Base-by-base conservation (phyloP, 2,329 filamentous ascomycete species). In the Colletotrichum karsti region DNA sequence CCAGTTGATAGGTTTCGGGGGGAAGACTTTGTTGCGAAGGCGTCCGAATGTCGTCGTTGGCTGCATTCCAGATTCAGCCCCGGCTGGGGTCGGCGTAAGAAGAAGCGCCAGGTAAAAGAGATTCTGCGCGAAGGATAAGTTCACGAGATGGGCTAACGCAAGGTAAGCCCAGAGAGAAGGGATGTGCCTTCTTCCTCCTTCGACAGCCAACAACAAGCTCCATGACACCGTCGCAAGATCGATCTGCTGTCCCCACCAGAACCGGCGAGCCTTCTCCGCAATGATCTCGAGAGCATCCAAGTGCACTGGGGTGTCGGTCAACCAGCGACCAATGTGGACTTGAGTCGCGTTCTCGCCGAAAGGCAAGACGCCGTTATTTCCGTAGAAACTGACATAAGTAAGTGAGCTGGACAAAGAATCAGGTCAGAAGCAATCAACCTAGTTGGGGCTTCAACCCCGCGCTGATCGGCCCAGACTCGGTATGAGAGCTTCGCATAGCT, bases 161-260 rank as follows among this genome's bases (percentile, higher is more conserved):
- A 90, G 81, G 71, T 90, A 91, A 2, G 86, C 83, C 75, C 86
- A 85, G 2, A 87, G 77, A 57, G 84, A 78, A 0, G 86, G 83
- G 10, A 91, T 85, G 18, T 84, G 84, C 61, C 88, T 85, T 70
- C 88, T 81, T 48, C 84, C 83, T 72, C 89, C 89, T 76, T 90
- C 86, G 41, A 89, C 81, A 2, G 87, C 85, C 30, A 91, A 79
- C 67, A 90, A 85, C 48, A 88, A 77, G 60, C 84, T 86, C 82
- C 86, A 90, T 2, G 87, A 82, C 30, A 87, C 78, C 12, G 84
- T 80, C 28, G 83, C 85, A 12, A 88, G 78, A 65, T 89, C 87
- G 46, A 88, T 80, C 77, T 91, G 89, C 69, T 88, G 87, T 7
- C 85, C 87, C 86, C 89, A 91, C 84, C 88, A 88, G 73, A 89